These are phyloP conservation scores for Beauveria pseudobassiana DNA, from an alignment of 2,329 filamentous ascomycete species.

Conservation along the genomic window DNA sequence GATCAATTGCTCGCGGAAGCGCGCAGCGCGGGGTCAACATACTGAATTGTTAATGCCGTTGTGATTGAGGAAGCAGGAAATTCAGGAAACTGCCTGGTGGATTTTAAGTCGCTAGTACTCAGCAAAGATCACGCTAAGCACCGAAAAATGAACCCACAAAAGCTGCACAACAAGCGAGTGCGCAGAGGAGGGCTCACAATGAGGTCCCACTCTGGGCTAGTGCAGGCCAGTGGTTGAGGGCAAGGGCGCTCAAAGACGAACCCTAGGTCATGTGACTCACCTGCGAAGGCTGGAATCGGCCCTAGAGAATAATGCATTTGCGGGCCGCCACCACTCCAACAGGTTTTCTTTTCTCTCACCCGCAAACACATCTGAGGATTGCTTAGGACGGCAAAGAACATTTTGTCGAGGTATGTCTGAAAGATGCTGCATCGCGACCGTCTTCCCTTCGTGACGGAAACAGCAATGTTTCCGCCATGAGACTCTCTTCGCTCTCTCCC, in stretches of 20 bases:
- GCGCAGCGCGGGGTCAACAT: conserved; percentile 13
- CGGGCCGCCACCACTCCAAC: conserved; percentile 22
- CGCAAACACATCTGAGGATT: conserved; percentile 47
- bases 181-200: not conserved
- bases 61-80: conserved; percentile 12
- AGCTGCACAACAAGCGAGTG: conserved; percentile 5
- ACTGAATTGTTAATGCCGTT: conserved; percentile 12
- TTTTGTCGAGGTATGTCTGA: conserved; percentile 58
- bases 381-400: conserved; percentile 54
- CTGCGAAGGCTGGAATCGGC: conserved; percentile 9
- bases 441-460: conserved; percentile 21
- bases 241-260: conserved; percentile 15
- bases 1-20: conserved; percentile 10
- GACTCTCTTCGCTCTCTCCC: not conserved
- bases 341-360: conserved; percentile 19
- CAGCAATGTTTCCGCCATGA: conserved; percentile 15
- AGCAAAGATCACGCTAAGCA: conserved; percentile 3
- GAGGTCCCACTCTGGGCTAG: conserved; percentile 12
- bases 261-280: conserved; percentile 25
- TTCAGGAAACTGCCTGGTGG: conserved; percentile 7
- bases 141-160: not conserved
- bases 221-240: conserved; percentile 13
- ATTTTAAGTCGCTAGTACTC: conserved; percentile 12
- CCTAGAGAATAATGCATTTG: conserved; percentile 13
- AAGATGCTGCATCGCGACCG: conserved; percentile 36